phyloP scores from a whole-genome alignment of 495 filamentous ascomycete genomes.

The Aspergillus steynii region DNA sequence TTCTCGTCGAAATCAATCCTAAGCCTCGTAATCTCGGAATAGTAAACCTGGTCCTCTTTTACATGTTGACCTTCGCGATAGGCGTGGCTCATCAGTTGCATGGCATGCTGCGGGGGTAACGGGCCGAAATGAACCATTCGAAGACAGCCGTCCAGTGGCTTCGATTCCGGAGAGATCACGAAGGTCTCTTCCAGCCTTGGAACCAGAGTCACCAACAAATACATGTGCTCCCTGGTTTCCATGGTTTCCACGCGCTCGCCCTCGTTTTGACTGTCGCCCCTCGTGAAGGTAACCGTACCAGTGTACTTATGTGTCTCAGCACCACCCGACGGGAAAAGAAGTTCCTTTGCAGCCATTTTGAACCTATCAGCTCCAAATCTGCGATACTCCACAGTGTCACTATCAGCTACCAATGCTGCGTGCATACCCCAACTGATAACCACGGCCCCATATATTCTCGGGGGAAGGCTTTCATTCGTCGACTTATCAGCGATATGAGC shows the following conservation, averaged over 20 bases:
- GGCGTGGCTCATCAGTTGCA: slow-evolving; percentile 73
- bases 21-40: slow-evolving; percentile 63
- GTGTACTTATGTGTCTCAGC: slow-evolving; percentile 66
- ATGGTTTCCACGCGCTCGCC: slow-evolving; percentile 31
- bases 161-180: slow-evolving; percentile 63
- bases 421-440: slow-evolving; percentile 89
- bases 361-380: slow-evolving; percentile 74
- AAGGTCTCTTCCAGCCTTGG: slow-evolving; percentile 80
- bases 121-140: slow-evolving; percentile 72
- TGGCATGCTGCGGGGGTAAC: slow-evolving; percentile 58
- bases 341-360: slow-evolving; percentile 74
- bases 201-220: slow-evolving; percentile 73
- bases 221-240: slow-evolving; percentile 56
- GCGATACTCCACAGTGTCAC: slow-evolving; percentile 77
- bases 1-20: slow-evolving; percentile 64
- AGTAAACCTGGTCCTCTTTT: slow-evolving; percentile 57
- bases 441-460: slow-evolving; percentile 68
- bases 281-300: slow-evolving; percentile 52
- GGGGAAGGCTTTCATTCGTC: slow-evolving; percentile 22
- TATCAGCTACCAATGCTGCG: slow-evolving; percentile 82
- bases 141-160: slow-evolving; percentile 45
- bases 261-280: slow-evolving; percentile 22
- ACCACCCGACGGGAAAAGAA: slow-evolving; percentile 61
- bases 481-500: slow-evolving; percentile 15
- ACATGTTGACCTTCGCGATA: slow-evolving; percentile 77